These are phyloP conservation scores for Xylaria sp. DNA, from an alignment of 2,329 filamentous ascomycete genomes.

Conservation along the genomic window DNA sequence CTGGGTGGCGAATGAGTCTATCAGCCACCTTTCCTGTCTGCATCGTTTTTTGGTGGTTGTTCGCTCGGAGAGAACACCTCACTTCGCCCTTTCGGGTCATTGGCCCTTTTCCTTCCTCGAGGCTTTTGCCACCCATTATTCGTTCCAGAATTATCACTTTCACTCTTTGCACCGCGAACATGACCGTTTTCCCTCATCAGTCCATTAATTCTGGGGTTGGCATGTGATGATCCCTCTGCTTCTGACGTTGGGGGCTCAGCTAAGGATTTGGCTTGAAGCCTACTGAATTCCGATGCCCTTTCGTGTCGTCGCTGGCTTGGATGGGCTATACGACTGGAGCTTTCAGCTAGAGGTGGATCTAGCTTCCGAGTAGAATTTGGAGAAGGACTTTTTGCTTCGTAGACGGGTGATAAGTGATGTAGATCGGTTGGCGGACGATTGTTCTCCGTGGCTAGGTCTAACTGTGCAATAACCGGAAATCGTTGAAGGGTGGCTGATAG, in stretches of 20 bases:
- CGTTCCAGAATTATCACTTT: slow-evolving; percentile 57
- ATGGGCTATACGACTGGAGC: slow-evolving; percentile 28
- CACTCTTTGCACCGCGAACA: slow-evolving; percentile 64
- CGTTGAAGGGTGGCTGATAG: slow-evolving; percentile 39
- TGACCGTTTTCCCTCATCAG: slow-evolving; percentile 63
- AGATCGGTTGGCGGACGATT: slow-evolving; percentile 57
- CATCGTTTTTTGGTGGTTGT: slow-evolving; percentile 66
- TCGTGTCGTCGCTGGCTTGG: slow-evolving; percentile 38
- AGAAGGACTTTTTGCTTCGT: slow-evolving; percentile 77
- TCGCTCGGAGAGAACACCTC: slow-evolving; percentile 61
- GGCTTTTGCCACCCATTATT: slow-evolving; percentile 68
- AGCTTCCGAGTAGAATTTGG: slow-evolving; percentile 69
- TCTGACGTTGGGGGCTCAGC: slow-evolving; percentile 42
- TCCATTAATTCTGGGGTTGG: slow-evolving; percentile 55
- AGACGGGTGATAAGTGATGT: slow-evolving; percentile 76
- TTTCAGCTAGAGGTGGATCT: slow-evolving; percentile 54
- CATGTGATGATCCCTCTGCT: slow-evolving; percentile 36
- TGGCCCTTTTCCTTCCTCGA: slow-evolving; percentile 61
- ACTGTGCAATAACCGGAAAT: slow-evolving; percentile 61
- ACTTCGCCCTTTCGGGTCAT: slow-evolving; percentile 59
- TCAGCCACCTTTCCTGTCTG: slow-evolving; percentile 73
- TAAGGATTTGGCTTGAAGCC: slow-evolving; percentile 48
- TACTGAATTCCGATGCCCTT: slow-evolving; percentile 40
- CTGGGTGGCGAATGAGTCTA: slow-evolving; percentile 13
- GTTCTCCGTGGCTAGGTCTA: slow-evolving; percentile 65